These are phyloP conservation scores for Carpediemonas membranifera DNA, from an alignment of 78 protist genomes.

Conservation along the genomic window DNA sequence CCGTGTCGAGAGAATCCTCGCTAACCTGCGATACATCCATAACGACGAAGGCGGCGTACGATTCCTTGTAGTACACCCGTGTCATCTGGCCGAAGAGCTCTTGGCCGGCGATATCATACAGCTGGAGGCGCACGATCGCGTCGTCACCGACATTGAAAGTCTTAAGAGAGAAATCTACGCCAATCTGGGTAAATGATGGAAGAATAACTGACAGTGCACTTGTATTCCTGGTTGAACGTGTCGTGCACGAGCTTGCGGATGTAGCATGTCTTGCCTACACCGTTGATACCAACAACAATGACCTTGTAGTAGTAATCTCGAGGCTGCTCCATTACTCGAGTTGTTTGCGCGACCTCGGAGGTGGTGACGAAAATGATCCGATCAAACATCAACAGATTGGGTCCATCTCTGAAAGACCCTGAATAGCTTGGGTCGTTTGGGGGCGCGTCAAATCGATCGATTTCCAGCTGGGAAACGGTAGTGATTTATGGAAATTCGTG, in stretches of 20 bases:
- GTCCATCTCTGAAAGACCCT: too few relatives aligned
- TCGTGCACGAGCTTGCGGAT: background rate
- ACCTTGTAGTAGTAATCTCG: constrained; percentile 9
- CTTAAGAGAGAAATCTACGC: constrained; percentile 19
- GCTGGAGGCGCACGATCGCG: constrained; percentile 13
- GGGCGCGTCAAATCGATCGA: too few relatives aligned
- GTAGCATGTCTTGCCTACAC: constrained; percentile 20
- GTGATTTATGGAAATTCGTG: too few relatives aligned
- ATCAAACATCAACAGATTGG: too few relatives aligned
- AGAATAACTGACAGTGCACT: constrained; percentile 10
- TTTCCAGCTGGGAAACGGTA: too few relatives aligned
- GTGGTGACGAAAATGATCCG: too few relatives aligned
- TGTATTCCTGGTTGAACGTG: constrained; percentile 1
- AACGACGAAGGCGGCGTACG: constrained; percentile 21
- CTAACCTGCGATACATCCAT: constrained; percentile 17
- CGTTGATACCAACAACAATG: constrained; percentile 20
- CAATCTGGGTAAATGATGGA: too few relatives aligned
- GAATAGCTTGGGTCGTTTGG: too few relatives aligned
- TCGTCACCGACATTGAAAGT: background rate
- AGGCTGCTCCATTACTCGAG: too few relatives aligned
- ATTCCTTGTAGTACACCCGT: background rate
- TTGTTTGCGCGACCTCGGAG: too few relatives aligned
- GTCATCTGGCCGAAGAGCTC: background rate
- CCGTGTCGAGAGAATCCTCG: too few relatives aligned
- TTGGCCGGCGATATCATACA: constrained; percentile 22